Evolutionary conservation across 2,329 filamentous ascomycete genomes (phyloP), one percentile per base, ranked within the genome.

Genomic region (Venturia pyrina): DNA sequence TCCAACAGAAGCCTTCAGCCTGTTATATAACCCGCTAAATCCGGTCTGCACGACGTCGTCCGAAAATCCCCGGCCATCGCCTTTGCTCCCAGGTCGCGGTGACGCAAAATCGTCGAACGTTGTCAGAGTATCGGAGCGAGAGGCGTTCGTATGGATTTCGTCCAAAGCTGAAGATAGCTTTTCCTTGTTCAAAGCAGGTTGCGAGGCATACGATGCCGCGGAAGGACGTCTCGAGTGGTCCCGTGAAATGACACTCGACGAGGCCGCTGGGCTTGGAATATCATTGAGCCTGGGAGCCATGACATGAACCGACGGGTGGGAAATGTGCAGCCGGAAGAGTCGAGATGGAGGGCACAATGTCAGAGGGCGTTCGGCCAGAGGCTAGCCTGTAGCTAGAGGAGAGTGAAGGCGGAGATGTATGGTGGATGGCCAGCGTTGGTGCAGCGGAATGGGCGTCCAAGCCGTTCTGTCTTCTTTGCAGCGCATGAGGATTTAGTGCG

Each of bases 51-150:
- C 86, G 50, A 89, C 77, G 67, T 96, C 91, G 34, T 87, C 85
- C 0, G 88, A 46, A 46, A 90, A 80, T 10, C 84, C 84, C 74
- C 91, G 91, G 67, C 81, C 85, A 71, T 96, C 91, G 32, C 81
- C 77, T 17, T 80, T 77, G 1, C 83, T 80, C 1, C 85, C 78
- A 0, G 83, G 80, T 2, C 82, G 79, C 0, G 89, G 87, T 0
- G 88, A 83, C 0, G 89, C 90, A 72, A 96, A 93, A 73, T 97
- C 93, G 77, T 96, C 96, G 78, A 98, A 98, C 10, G 92, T 96
- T 2, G 93, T 98, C 61, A 98, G 82, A 43, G 87, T 85, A 68
- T 89, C 89, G 43, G 90, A 90, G 74, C 90, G 89, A 72, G 90
- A 96, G n/a, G 93, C 92, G 6, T 90, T 87, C 63, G 82, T 91